phyloP scores from a whole-genome alignment of 192 early-diverging fungal genomes.

The Spizellomyces sp. region DNA sequence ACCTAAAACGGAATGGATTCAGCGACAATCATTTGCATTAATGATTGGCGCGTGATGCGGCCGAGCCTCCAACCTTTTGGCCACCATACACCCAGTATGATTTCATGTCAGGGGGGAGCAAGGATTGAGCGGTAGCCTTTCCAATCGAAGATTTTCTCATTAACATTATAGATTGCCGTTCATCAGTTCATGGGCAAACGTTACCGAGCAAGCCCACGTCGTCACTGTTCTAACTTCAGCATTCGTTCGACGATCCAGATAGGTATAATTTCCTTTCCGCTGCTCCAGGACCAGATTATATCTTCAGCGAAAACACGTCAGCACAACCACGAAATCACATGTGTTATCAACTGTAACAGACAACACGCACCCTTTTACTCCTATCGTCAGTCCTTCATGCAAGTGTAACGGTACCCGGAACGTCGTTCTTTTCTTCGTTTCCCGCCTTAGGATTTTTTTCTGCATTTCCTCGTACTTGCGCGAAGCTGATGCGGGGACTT shows the following conservation, averaged over 20 bases:
- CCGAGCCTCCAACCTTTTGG: conserved; percentile 45
- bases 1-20: conserved; percentile 33
- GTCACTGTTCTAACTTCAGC: conserved; percentile 59
- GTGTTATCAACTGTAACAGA: background rate
- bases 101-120: conserved; percentile 59
- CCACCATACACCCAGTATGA: conserved; percentile 73
- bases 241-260: conserved; percentile 54
- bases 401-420: conserved; percentile 68
- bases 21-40: background rate
- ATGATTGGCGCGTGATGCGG: background rate
- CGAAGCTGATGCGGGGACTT: conserved; percentile 17
- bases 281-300: conserved; percentile 63
- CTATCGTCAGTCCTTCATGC: conserved; percentile 63
- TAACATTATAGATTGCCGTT: background rate
- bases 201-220: conserved; percentile 66
- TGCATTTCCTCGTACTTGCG: conserved; percentile 53
- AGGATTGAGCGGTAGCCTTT: conserved; percentile 31
- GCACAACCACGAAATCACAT: background rate
- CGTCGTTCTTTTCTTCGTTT: conserved; percentile 62
- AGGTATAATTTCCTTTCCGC: conserved; percentile 42
- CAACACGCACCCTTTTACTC: conserved; percentile 61
- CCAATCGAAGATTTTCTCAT: conserved; percentile 17
- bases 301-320: conserved; percentile 17
- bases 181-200: background rate
- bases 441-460: conserved; percentile 57